phyloP scores from a whole-genome alignment of 2,329 filamentous ascomycete species.

The Byssothecium circinans region DNA sequence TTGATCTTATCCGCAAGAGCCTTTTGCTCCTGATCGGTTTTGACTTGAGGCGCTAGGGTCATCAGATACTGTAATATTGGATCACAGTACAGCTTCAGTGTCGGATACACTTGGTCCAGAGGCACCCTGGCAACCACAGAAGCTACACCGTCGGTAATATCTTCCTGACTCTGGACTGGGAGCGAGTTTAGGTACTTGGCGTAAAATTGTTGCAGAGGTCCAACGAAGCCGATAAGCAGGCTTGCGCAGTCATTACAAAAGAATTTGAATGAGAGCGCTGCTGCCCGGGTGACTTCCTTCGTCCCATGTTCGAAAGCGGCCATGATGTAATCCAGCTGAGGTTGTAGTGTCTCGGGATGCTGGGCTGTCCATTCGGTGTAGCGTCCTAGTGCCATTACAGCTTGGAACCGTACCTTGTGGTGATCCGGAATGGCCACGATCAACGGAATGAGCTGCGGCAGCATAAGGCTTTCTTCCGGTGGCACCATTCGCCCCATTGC shows the following conservation, averaged over 20 bases:
- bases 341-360: slow-evolving; percentile 87
- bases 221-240: slow-evolving; percentile 78
- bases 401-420: slow-evolving; percentile 97
- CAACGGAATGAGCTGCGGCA: slow-evolving; percentile 89
- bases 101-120: slow-evolving; percentile 74
- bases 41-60: slow-evolving; percentile 81
- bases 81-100: slow-evolving; percentile 90
- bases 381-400: slow-evolving; percentile 93
- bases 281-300: slow-evolving; percentile 86
- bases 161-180: slow-evolving; percentile 84
- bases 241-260: slow-evolving; percentile 94
- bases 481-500: slow-evolving; percentile 97
- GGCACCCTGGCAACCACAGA: slow-evolving; percentile 88
- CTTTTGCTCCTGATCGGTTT: slow-evolving; percentile 79
- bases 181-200: slow-evolving; percentile 84
- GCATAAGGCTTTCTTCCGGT: slow-evolving; percentile 79
- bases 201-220: slow-evolving; percentile 90
- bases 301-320: slow-evolving; percentile 87
- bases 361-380: slow-evolving; percentile 98
- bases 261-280: slow-evolving; percentile 93
- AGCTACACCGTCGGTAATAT: slow-evolving; percentile 93
- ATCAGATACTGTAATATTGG: slow-evolving; percentile 85
- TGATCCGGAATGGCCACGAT: slow-evolving; percentile 93
- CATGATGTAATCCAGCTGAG: slow-evolving; percentile 94
- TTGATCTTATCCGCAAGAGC: slow-evolving; percentile 91